Evolutionary conservation across 2,329 filamentous ascomycete species (phyloP).

Genomic region (Ophiostoma himal-ulmi): DNA sequence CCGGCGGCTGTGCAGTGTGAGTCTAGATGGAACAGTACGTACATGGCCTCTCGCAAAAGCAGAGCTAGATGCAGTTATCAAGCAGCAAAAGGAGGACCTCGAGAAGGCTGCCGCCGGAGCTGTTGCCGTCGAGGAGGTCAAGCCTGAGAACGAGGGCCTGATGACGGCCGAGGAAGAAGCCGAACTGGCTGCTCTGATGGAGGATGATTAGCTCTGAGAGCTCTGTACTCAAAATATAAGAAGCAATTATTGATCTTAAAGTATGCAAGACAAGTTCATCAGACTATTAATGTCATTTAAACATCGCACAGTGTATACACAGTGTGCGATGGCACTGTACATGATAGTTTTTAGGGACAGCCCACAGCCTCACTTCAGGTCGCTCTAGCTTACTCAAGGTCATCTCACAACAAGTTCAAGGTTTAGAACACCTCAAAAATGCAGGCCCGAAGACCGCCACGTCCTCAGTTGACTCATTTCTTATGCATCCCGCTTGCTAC

Average conservation of each 20-base stretch:
- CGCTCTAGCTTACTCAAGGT: not conserved
- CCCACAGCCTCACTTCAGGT: not conserved
- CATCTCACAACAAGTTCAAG: not conserved
- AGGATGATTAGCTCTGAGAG: conserved; percentile 47
- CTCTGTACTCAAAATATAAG: not conserved
- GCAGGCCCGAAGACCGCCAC: conserved; percentile 1
- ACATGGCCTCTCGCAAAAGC: conserved; percentile 69
- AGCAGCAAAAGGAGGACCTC: conserved; percentile 44
- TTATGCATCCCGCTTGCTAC: conserved; percentile 67
- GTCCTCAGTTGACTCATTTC: conserved; percentile 56
- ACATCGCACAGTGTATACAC: not conserved
- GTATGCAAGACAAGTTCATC: not conserved
- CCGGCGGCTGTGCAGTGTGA: conserved; percentile 65
- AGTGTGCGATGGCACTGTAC: not conserved
- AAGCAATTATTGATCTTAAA: not conserved
- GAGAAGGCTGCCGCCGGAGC: conserved; percentile 36
- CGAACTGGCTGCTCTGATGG: conserved; percentile 88
- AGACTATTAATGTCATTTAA: not conserved
- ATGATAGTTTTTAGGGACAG: not conserved
- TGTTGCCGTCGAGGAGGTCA: conserved; percentile 61
- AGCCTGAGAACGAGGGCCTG: conserved; percentile 36
- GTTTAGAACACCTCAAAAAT: not conserved
- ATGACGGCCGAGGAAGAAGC: conserved; percentile 85
- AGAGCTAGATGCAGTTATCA: conserved; percentile 46
- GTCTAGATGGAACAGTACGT: conserved; percentile 84